Evolutionary conservation across 805 yeast genomes (phyloP).

Genomic region (Yamadazyma takamatsuzukensis): DNA sequence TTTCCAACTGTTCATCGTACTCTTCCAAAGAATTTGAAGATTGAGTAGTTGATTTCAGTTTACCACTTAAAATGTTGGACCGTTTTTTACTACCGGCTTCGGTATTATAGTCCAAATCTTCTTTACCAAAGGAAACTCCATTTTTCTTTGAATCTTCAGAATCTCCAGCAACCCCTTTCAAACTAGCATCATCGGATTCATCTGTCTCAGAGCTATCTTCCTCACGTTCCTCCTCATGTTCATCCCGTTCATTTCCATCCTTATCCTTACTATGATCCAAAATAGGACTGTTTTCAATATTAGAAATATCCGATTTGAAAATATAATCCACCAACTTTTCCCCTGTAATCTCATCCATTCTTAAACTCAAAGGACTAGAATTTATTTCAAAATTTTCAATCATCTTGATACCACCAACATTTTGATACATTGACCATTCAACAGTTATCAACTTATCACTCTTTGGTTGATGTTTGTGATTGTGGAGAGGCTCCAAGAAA

Average conservation of each 20-base stretch:
- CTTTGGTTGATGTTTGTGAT: neutral
- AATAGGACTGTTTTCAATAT: constrained; percentile 20
- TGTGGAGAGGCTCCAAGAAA: constrained; percentile 28
- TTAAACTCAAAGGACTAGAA: constrained; percentile 35
- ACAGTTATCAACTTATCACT: constrained; percentile 22
- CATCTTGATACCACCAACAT: constrained; percentile 40
- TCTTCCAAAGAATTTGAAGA: constrained; percentile 12
- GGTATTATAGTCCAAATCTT: constrained; percentile 1
- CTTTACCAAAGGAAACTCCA: neutral
- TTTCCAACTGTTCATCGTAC: constrained; percentile 32
- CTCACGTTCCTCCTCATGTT: constrained; percentile 7
- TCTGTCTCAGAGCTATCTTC: too few species aligned
- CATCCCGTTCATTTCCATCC: constrained; percentile 10
- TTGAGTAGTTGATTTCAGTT: constrained; percentile 6
- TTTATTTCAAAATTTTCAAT: constrained; percentile 36
- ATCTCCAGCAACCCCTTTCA: neutral
- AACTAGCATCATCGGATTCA: neutral
- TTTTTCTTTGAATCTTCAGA: too few species aligned
- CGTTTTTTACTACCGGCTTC: neutral
- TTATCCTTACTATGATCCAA: constrained; percentile 4
- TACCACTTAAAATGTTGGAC: constrained; percentile 2
- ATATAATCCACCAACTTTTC: constrained; percentile 34
- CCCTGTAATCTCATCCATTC: constrained; percentile 38
- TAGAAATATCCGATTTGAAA: constrained; percentile 25
- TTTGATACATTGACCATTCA: constrained; percentile 40